These are phyloP conservation scores for Cutaneotrichosporon sp. DNA, from an alignment of 1,284 basidiomycete species.

Conservation along the genomic window DNA sequence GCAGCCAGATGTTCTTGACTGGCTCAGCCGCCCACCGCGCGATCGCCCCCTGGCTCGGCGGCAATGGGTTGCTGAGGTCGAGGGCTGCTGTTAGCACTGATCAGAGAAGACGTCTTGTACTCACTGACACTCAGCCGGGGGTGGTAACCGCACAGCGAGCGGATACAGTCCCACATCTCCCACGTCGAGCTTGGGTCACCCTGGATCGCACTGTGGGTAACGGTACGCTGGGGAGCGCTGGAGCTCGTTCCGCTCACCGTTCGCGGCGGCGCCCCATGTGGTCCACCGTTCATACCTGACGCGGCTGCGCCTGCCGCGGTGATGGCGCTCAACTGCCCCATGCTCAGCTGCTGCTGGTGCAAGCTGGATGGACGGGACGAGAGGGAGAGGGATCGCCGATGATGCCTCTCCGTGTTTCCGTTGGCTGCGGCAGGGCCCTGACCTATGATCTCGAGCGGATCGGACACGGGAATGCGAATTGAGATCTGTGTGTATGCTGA, in stretches of 20 bases:
- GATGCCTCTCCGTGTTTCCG: slow-evolving; percentile 7
- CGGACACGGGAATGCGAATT: slow-evolving; percentile 77
- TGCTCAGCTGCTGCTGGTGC: slow-evolving; percentile 35
- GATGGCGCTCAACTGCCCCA: slow-evolving; percentile 13
- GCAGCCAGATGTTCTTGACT: slow-evolving; percentile 78
- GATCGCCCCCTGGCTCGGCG: slow-evolving; percentile 64
- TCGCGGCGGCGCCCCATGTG: slow-evolving; percentile 1
- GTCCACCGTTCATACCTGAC: too few species aligned
- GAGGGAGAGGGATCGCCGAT: slow-evolving; percentile 42
- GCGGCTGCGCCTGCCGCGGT: not conserved
- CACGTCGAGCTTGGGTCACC: slow-evolving; percentile 76
- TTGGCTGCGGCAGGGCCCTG: slow-evolving; percentile 28
- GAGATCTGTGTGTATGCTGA: slow-evolving; percentile 63
- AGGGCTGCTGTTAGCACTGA: slow-evolving; percentile 58
- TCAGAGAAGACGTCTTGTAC: slow-evolving; percentile 26
- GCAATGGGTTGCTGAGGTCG: slow-evolving; percentile 81
- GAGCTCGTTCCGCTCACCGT: slow-evolving; percentile 2
- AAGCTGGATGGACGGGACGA: slow-evolving; percentile 37
- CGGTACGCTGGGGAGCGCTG: slow-evolving; percentile 10
- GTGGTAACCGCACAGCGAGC: slow-evolving; percentile 82
- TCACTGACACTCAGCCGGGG: slow-evolving; percentile 73
- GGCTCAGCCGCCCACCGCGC: slow-evolving; percentile 90
- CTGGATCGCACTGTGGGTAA: slow-evolving; percentile 26
- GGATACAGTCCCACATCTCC: slow-evolving; percentile 97
- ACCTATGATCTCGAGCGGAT: slow-evolving; percentile 46